Conservation (phyloP, 2,329 filamentous ascomycete genomes). For the Knoxdaviesia proteae region DNA sequence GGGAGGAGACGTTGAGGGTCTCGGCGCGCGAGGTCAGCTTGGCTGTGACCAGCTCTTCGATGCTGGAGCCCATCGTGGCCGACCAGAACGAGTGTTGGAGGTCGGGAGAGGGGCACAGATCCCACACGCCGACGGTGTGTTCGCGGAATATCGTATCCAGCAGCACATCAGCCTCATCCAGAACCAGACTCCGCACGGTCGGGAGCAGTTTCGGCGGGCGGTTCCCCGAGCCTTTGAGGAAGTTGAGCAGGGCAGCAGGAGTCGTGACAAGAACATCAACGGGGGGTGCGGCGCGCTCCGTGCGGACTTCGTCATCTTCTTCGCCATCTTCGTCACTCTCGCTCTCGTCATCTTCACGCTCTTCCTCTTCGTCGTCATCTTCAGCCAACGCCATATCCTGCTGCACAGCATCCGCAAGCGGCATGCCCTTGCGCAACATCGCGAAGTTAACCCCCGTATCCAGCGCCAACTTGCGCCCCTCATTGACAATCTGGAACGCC, state of each 20-base stretch:
- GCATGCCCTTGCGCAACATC: conserved; percentile 72
- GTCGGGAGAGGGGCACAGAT: conserved; percentile 47
- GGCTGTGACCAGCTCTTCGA: conserved; percentile 58
- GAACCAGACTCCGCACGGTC: conserved; percentile 50
- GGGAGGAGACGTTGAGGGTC: conserved; percentile 11
- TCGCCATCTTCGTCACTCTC: conserved; percentile 4
- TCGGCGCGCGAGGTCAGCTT: conserved; percentile 37
- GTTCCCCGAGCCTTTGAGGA: conserved; percentile 20
- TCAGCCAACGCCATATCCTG: conserved; percentile 12
- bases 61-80: conserved; percentile 86
- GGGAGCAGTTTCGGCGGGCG: conserved; percentile 31
- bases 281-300: conserved; percentile 9
- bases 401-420: conserved; percentile 28
- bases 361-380: conserved; percentile 19
- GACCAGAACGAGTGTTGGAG: conserved; percentile 77
- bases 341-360: conserved; percentile 12
- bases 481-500: conserved; percentile 60
- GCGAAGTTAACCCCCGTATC: conserved; percentile 64
- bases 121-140: conserved; percentile 72
- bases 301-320: conserved; percentile 2
- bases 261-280: conserved; percentile 20
- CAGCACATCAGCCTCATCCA: conserved; percentile 91
- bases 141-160: conserved; percentile 79
- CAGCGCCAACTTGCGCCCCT: conserved; percentile 59
- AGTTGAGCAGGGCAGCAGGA: conserved; percentile 49